A percentile compares a stretch with the other conserved stretches of the same genome.
phyloP scores from a whole-genome alignment of 331 rosid genomes.

The Spiraea crenata region DNA sequence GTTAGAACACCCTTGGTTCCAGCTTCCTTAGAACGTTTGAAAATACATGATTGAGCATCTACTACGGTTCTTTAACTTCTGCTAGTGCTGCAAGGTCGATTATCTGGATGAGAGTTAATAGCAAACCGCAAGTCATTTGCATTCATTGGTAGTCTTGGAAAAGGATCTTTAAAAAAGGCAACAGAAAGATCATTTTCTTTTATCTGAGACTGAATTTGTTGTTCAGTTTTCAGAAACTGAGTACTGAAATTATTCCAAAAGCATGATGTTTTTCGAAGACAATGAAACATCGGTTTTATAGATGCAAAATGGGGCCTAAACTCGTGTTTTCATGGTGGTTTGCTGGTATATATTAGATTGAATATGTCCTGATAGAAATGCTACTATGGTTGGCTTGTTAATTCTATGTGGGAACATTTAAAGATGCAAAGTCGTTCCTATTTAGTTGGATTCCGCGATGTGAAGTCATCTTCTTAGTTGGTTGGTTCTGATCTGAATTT shows the following conservation, averaged over 20 bases:
- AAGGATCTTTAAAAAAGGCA: background rate
- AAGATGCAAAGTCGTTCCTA: conserved; percentile 4
- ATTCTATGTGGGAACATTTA: background rate
- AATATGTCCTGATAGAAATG: background rate
- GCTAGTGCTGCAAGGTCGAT: no score
- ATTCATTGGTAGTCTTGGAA: no score
- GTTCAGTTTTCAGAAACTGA: no score
- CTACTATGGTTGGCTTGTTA: background rate
- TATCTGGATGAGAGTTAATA: no score
- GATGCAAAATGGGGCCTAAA: no score
- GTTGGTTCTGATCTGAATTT: background rate
- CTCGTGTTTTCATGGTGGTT: no score
- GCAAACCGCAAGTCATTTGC: no score
- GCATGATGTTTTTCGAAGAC: no score
- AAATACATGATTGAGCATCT: background rate
- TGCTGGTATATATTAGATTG: no score
- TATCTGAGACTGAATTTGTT: background rate
- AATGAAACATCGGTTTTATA: no score
- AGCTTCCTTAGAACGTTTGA: background rate
- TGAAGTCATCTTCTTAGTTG: background rate
- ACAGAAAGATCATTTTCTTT: background rate
- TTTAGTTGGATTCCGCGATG: conserved; percentile 8
- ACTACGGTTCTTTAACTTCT: background rate
- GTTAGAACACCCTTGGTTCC: background rate
- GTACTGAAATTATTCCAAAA: no score